These are phyloP conservation scores for Mycena filopes DNA, from an alignment of 768 basidiomycete species.

Conservation along the genomic window DNA sequence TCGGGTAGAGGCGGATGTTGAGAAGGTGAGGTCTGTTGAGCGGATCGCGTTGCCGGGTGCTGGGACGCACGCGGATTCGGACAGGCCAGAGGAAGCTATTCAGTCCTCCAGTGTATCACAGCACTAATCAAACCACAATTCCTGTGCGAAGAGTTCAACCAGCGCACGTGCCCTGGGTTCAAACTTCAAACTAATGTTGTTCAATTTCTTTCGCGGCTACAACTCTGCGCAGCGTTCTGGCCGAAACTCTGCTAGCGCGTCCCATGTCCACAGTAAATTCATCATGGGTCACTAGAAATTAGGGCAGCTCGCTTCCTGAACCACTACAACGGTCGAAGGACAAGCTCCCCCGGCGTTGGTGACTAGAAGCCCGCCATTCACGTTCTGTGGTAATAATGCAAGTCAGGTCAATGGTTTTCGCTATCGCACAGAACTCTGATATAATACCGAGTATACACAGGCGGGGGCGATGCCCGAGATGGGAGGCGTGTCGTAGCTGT, in stretches of 20 bases:
- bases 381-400: conserved; percentile 19
- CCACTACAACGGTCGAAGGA: neutral
- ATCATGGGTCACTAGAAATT: neutral
- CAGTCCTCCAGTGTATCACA: neutral
- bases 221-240: too few species aligned
- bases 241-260: too few species aligned
- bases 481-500: conserved; percentile 27
- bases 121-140: neutral
- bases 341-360: conserved; percentile 23
- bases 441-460: conserved; percentile 23
- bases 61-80: neutral
- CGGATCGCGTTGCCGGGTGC: neutral
- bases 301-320: conserved; percentile 4
- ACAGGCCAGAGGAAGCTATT: neutral
- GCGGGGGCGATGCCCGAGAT: conserved; percentile 19
- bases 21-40: neutral
- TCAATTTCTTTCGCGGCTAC: too few species aligned
- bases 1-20: neutral
- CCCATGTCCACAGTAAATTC: neutral
- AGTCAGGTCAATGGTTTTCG: too few species aligned
- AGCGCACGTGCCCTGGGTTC: conserved; percentile 5
- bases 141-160: neutral
- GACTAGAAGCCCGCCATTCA: conserved; percentile 17
- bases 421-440: neutral
- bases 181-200: conserved; percentile 3